Evolutionary conservation across 345 rosid genomes (phyloP).

Genomic region (Alliaria petiolata): DNA sequence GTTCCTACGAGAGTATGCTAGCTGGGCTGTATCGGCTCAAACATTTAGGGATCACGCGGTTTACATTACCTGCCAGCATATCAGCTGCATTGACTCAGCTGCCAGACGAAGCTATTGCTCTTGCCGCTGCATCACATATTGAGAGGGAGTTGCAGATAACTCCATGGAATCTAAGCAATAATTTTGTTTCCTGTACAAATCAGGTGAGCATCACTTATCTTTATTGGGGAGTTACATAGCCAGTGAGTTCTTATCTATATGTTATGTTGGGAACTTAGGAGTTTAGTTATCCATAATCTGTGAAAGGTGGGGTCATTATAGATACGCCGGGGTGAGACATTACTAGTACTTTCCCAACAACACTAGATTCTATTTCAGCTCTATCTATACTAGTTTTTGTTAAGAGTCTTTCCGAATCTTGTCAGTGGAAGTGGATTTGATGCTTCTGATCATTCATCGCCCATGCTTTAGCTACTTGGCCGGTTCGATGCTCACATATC

Average conservation of each 20-base stretch:
- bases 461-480: not conserved
- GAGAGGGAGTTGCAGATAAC: conserved; percentile 95
- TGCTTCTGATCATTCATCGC: not conserved
- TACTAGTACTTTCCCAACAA: not conserved
- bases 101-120: conserved; percentile 90
- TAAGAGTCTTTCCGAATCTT: not conserved
- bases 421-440: conserved; percentile 3
- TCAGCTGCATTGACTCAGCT: conserved; percentile 88
- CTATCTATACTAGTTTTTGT: conserved; percentile 9
- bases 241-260: not conserved
- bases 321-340: not conserved
- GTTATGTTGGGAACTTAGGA: not conserved
- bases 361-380: no score
- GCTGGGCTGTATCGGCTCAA: conserved; percentile 92
- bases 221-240: conserved; percentile 5
- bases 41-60: conserved; percentile 82
- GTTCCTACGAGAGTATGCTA: conserved; percentile 95
- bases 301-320: not conserved
- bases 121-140: conserved; percentile 97
- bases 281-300: not conserved
- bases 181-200: conserved; percentile 89
- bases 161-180: conserved; percentile 95
- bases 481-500: not conserved
- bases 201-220: conserved; percentile 49
- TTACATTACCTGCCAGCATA: conserved; percentile 69